Evolutionary conservation across 1,139 yeast genomes (phyloP).

Genomic region (Torulaspora pretoriensis): DNA sequence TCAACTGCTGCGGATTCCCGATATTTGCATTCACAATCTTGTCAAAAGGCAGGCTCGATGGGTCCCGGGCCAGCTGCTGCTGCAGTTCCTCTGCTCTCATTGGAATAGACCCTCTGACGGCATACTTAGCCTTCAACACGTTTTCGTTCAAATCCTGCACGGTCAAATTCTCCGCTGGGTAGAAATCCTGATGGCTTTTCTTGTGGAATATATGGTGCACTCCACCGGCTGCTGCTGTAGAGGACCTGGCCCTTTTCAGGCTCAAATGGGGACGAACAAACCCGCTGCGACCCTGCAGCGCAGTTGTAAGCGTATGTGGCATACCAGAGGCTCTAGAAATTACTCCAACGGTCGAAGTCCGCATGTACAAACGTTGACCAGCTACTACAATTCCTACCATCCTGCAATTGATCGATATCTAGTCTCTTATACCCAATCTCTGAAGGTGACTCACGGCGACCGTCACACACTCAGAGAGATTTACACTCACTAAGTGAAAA

Average conservation of each 20-base stretch:
- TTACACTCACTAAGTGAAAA: background rate
- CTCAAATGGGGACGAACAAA: background rate
- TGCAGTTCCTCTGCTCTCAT: conserved; percentile 83
- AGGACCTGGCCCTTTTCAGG: conserved; percentile 4
- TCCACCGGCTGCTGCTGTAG: conserved; percentile 3
- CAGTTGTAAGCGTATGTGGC: conserved; percentile 6
- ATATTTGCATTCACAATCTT: conserved; percentile 84
- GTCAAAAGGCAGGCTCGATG: conserved; percentile 67
- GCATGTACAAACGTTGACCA: background rate
- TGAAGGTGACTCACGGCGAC: conserved; percentile 1
- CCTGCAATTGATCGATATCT: background rate
- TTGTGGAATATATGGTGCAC: conserved; percentile 10
- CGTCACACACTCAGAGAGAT: background rate
- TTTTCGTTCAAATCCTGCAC: conserved; percentile 61
- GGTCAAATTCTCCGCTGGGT: conserved; percentile 37
- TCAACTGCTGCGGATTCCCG: conserved; percentile 96
- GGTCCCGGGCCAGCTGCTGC: conserved; percentile 47
- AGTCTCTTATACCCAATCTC: background rate
- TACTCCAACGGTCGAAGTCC: conserved; percentile 1
- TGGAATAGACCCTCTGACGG: conserved; percentile 94
- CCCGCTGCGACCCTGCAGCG: background rate
- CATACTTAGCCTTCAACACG: conserved; percentile 84
- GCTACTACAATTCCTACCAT: background rate
- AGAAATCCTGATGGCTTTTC: conserved; percentile 15
- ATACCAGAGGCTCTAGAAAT: conserved; percentile 3